Conservation (phyloP, 768 basidiomycete genomes). For the Xanthoconium purpureum region DNA sequence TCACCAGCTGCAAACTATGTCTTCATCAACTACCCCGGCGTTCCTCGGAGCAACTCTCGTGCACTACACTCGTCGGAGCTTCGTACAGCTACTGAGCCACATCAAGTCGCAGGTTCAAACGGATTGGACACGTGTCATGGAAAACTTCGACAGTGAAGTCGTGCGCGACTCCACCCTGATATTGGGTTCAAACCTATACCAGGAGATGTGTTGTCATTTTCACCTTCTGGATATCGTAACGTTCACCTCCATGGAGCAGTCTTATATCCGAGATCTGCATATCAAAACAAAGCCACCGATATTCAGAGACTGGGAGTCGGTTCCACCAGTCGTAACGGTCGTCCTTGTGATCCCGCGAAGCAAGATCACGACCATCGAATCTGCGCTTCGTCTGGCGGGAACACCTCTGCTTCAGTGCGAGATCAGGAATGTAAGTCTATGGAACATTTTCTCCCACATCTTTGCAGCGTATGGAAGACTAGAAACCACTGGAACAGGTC, state of each 20-base stretch:
- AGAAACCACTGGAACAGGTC: conserved; percentile 12
- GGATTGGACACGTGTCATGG: conserved; percentile 46
- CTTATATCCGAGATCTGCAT: conserved; percentile 11
- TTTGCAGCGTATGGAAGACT: conserved; percentile 22
- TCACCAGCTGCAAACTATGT: conserved; percentile 5
- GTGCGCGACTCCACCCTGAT: conserved; percentile 13
- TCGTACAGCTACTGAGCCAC: conserved; percentile 42
- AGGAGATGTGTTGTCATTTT: conserved; percentile 47
- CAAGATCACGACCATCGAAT: conserved; percentile 21
- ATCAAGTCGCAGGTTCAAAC: conserved; percentile 36
- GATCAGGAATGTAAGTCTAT: conserved; percentile 7
- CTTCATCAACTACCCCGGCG: background rate
- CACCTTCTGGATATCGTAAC: conserved; percentile 40
- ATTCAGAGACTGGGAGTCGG: conserved; percentile 30
- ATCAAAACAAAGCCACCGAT: conserved; percentile 4
- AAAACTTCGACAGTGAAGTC: conserved; percentile 23
- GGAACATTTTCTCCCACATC: conserved; percentile 23
- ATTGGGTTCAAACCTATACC: conserved; percentile 35
- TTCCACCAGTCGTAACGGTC: conserved; percentile 33
- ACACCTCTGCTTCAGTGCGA: conserved; percentile 29
- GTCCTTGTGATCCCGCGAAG: conserved; percentile 33
- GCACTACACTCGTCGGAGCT: conserved; percentile 49
- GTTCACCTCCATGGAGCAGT: conserved; percentile 18
- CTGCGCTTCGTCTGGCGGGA: conserved; percentile 18
- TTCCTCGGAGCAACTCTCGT: conserved; percentile 18